phyloP scores from a whole-genome alignment of 768 basidiomycete species.

The Arthromyces matolae region DNA sequence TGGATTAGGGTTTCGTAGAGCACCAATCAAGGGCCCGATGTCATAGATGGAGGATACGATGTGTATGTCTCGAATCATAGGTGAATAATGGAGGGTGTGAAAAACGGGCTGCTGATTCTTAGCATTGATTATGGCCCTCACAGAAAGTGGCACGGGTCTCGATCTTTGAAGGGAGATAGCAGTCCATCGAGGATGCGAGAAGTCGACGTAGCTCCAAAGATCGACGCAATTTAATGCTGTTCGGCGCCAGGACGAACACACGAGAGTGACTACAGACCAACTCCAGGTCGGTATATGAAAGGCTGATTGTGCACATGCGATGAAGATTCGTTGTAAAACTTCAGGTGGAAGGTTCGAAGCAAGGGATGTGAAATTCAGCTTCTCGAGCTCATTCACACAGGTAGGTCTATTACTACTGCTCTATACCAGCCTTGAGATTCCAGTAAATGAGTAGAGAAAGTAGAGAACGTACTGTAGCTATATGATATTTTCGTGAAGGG shows the following conservation, averaged over 20 bases:
- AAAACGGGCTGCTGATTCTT: constrained; percentile 28
- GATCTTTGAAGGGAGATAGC: constrained; percentile 29
- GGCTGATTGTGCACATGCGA: constrained; percentile 21
- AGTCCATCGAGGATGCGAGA: constrained; percentile 32
- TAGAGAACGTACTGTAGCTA: too few relatives aligned
- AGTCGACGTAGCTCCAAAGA: constrained; percentile 38
- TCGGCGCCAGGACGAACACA: constrained; percentile 36
- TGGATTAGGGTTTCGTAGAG: constrained; percentile 32
- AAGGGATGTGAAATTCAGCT: constrained; percentile 7
- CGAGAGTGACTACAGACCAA: constrained; percentile 33
- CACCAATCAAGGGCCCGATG: constrained; percentile 31
- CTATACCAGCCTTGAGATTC: constrained; percentile 8
- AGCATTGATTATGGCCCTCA: constrained; percentile 27
- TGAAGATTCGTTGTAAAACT: constrained; percentile 28
- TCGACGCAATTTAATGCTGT: constrained; percentile 28
- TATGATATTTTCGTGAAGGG: too few relatives aligned
- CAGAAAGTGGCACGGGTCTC: constrained; percentile 28
- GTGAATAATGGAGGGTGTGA: constrained; percentile 32
- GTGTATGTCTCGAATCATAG: constrained; percentile 32
- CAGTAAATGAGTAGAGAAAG: too few relatives aligned
- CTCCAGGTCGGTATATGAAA: constrained; percentile 25
- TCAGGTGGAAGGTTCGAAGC: constrained; percentile 25
- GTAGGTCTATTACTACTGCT: constrained; percentile 12
- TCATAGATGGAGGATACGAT: constrained; percentile 31
- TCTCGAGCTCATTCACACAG: constrained; percentile 13